Conservation (phyloP, 352 stramenopile species). For the Elongisporangium senticosum region DNA sequence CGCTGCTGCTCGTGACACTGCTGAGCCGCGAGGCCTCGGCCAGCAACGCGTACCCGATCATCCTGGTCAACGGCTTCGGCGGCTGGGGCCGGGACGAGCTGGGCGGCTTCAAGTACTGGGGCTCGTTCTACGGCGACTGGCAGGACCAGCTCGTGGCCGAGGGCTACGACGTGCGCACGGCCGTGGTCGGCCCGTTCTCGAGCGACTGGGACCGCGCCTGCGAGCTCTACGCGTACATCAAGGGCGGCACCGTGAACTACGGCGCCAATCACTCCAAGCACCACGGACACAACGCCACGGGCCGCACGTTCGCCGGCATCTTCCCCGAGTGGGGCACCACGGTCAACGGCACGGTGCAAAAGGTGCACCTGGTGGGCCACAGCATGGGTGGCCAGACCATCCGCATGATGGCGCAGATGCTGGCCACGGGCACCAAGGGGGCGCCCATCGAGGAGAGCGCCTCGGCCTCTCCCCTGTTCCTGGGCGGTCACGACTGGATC, state of each 20-base stretch:
- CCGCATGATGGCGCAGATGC: slow-evolving; percentile 66
- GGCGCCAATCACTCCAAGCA: slow-evolving; percentile 36
- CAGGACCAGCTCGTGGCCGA: slow-evolving; percentile 25
- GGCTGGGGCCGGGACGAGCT: slow-evolving; percentile 42
- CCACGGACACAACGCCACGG: slow-evolving; percentile 28
- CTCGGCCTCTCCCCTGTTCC: slow-evolving; percentile 37
- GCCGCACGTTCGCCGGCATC: slow-evolving; percentile 43
- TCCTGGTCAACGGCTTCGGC: slow-evolving; percentile 51
- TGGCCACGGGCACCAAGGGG: slow-evolving; percentile 35
- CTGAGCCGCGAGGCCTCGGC: slow-evolving; percentile 3
- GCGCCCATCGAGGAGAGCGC: slow-evolving; percentile 24
- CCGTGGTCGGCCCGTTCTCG: slow-evolving; percentile 42
- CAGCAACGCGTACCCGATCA: slow-evolving; percentile 41
- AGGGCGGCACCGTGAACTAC: slow-evolving; percentile 49
- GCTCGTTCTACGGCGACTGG: slow-evolving; percentile 37
- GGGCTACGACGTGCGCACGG: slow-evolving; percentile 47
- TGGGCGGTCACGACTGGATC: slow-evolving; percentile 53
- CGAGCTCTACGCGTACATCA: slow-evolving; percentile 63
- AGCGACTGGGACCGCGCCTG: slow-evolving; percentile 64
- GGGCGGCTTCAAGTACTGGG: slow-evolving; percentile 45
- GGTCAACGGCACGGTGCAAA: slow-evolving; percentile 46
- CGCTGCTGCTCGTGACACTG: background rate
- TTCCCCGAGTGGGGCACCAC: slow-evolving; percentile 52
- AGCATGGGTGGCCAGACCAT: slow-evolving; percentile 75
- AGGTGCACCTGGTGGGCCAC: slow-evolving; percentile 70